Evolutionary conservation across 306 rosid genomes (phyloP).

Genomic region (barrel medic (Medicago truncatula)): MtrunA17r5.0-ANR NC_053045.1:50090501-50091000

Average conservation of each 20-base stretch:
- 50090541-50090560: neutral
- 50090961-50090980: conserved; percentile 24
- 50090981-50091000: conserved; percentile 43
- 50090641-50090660: neutral
- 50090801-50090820: neutral
- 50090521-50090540: neutral
- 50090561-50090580: neutral
- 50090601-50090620: neutral
- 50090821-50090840: neutral
- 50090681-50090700: conserved; percentile 13
- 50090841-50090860: neutral
- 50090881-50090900: conserved; percentile 43
- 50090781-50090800: neutral
- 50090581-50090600: conserved; percentile 1
- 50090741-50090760: conserved; percentile 16
- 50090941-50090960: conserved; percentile 57
- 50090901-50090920: conserved; percentile 50
- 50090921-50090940: conserved; percentile 71
- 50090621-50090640: conserved; percentile 14
- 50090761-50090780: neutral
- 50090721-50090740: neutral
- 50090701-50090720: conserved; percentile 20
- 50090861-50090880: neutral
- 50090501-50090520: neutral
- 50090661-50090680: conserved; percentile 25